These are phyloP conservation scores for Zychaea mexicana DNA, from an alignment of 371 early-diverging fungal species.

Conservation along the genomic window DNA sequence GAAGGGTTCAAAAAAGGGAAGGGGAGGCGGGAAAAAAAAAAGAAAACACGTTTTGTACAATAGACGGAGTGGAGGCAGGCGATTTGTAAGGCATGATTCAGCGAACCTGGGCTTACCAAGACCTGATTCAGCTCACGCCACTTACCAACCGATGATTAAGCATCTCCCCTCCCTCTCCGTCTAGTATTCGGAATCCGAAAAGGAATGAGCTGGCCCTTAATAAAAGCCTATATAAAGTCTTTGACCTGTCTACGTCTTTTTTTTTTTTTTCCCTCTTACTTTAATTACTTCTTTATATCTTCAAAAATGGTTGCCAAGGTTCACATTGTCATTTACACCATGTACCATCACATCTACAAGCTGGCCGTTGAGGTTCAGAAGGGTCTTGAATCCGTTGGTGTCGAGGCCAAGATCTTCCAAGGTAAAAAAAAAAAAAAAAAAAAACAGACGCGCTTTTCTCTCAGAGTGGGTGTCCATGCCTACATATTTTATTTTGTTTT, in stretches of 20 bases:
- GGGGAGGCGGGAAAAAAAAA: neutral
- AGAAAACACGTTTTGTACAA: neutral
- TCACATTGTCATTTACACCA: slow-evolving; percentile 50
- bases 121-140: too few relatives aligned
- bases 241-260: neutral
- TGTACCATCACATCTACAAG: slow-evolving; percentile 60
- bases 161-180: neutral
- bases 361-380: slow-evolving; percentile 62
- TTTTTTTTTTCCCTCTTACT: neutral
- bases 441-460: neutral
- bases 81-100: neutral
- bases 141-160: too few relatives aligned
- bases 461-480: neutral
- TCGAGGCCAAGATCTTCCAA: slow-evolving; percentile 68
- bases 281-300: neutral
- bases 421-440: slow-evolving; percentile 1
- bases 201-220: too few relatives aligned
- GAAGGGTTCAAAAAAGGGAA: too few relatives aligned
- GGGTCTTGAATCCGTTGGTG: slow-evolving; percentile 59
- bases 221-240: neutral
- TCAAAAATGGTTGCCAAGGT: slow-evolving; percentile 39
- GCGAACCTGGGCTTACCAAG: neutral
- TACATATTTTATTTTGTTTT: neutral
- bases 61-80: too few relatives aligned
- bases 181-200: too few relatives aligned